Evolutionary conservation across 192 early-diverging fungal species (phyloP).

Genomic region (Chytriomyces hyalinus): DNA sequence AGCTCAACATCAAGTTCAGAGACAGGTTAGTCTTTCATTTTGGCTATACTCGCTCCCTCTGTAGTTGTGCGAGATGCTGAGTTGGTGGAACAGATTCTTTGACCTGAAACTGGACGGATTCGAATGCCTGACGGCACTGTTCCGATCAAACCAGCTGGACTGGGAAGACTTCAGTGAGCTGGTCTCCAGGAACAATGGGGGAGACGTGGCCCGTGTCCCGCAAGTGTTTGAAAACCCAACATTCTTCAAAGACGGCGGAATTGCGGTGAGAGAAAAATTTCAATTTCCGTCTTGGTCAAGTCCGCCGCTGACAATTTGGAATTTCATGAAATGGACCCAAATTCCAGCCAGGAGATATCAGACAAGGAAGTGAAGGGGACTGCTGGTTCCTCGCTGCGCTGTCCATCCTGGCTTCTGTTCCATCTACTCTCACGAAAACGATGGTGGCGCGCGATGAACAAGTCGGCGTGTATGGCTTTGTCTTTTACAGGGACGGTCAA

Average conservation of each 20-base stretch:
- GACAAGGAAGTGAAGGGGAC: slow-evolving; percentile 48
- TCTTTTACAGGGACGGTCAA: slow-evolving; percentile 64
- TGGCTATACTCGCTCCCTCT: not conserved
- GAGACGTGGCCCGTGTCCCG: slow-evolving; percentile 34
- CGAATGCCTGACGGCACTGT: slow-evolving; percentile 10
- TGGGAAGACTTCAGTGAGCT: not conserved
- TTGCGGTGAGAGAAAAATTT: slow-evolving; percentile 32
- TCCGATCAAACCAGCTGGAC: not conserved
- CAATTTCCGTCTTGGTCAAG: slow-evolving; percentile 39
- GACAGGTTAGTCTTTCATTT: slow-evolving; percentile 9
- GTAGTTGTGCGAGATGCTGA: not conserved
- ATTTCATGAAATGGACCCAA: not conserved
- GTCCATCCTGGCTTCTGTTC: slow-evolving; percentile 49
- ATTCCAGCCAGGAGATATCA: slow-evolving; percentile 26
- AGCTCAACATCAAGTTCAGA: slow-evolving; percentile 34
- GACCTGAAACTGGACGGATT: slow-evolving; percentile 31
- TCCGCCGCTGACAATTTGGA: not conserved
- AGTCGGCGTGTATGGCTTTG: slow-evolving; percentile 63
- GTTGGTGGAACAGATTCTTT: slow-evolving; percentile 19
- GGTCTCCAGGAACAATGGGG: not conserved
- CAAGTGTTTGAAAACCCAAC: slow-evolving; percentile 56
- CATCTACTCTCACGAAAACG: slow-evolving; percentile 48
- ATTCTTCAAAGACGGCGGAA: slow-evolving; percentile 55
- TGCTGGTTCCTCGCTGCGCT: slow-evolving; percentile 60
- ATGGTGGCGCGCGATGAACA: slow-evolving; percentile 62